Percentiles rank a stretch among this genome's conserved stretches.
phyloP scores from a whole-genome alignment of 2,329 filamentous ascomycete species.

The Bipolaris cookei region DNA sequence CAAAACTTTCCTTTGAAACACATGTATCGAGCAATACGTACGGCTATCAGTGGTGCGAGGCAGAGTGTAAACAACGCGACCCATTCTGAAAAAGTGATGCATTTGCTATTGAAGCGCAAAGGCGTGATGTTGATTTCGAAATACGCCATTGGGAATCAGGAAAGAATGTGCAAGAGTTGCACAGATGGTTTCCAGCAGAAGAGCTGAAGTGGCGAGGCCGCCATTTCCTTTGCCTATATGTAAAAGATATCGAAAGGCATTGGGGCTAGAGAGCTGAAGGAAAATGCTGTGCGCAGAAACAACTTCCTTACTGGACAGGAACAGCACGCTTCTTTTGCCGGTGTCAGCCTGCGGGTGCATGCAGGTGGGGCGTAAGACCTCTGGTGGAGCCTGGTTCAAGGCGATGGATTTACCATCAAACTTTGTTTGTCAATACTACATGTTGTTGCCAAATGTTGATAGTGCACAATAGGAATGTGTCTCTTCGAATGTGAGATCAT shows the following conservation, averaged over 20 bases:
- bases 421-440: no score
- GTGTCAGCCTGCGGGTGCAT: not conserved
- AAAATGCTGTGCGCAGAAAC: not conserved
- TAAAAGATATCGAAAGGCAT: not conserved
- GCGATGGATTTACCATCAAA: not conserved
- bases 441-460: not conserved
- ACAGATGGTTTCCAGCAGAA: not conserved
- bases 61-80: conserved; percentile 39
- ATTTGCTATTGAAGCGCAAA: conserved; percentile 13
- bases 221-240: not conserved
- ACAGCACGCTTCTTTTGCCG: not conserved
- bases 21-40: not conserved
- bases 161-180: not conserved
- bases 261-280: not conserved
- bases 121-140: conserved; percentile 3
- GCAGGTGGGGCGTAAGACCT: not conserved
- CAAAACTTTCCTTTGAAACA: not conserved
- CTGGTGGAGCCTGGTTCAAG: not conserved
- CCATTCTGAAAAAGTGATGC: conserved; percentile 38
- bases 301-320: not conserved
- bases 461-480: not conserved
- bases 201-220: not conserved
- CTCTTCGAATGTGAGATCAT: no score
- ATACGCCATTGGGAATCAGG: not conserved
- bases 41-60: conserved; percentile 41